These are phyloP conservation scores for Acorus gramineus DNA, from an alignment of 106 monocot genomes.

Conservation along the genomic window DNA sequence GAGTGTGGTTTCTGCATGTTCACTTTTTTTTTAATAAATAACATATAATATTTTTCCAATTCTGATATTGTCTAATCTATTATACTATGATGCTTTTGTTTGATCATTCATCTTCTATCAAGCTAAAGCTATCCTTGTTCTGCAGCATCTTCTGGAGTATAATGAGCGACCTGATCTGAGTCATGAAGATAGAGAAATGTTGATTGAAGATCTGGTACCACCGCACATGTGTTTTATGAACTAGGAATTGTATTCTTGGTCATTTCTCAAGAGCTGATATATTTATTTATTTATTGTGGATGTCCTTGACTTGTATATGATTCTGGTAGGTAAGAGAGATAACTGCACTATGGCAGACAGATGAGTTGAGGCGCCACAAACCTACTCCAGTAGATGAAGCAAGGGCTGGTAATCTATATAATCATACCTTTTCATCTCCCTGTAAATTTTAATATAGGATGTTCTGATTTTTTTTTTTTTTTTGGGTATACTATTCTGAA, in stretches of 20 bases:
- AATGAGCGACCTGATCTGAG: conserved; percentile 82
- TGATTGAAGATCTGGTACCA: conserved; percentile 81
- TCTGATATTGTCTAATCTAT: too few relatives aligned
- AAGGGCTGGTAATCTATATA: conserved; percentile 48
- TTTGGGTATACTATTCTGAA: background rate
- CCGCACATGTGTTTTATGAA: too few relatives aligned
- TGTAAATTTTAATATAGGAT: background rate
- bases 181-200: conserved; percentile 77
- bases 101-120: background rate
- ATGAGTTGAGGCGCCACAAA: conserved; percentile 86
- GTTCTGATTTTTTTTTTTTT: background rate
- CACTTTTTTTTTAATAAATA: too few relatives aligned
- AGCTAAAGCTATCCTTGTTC: background rate
- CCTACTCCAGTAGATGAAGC: conserved; percentile 99
- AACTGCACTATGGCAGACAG: conserved; percentile 89
- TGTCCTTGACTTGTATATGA: background rate
- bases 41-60: too few relatives aligned
- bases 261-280: too few relatives aligned
- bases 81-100: background rate
- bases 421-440: background rate
- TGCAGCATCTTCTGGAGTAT: conserved; percentile 86
- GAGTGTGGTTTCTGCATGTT: too few relatives aligned
- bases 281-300: too few relatives aligned
- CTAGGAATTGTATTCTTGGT: too few relatives aligned
- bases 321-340: conserved; percentile 67